These are phyloP conservation scores for Gossypium lobatum DNA, from an alignment of 441 rosid genomes.

Conservation along the genomic window DNA sequence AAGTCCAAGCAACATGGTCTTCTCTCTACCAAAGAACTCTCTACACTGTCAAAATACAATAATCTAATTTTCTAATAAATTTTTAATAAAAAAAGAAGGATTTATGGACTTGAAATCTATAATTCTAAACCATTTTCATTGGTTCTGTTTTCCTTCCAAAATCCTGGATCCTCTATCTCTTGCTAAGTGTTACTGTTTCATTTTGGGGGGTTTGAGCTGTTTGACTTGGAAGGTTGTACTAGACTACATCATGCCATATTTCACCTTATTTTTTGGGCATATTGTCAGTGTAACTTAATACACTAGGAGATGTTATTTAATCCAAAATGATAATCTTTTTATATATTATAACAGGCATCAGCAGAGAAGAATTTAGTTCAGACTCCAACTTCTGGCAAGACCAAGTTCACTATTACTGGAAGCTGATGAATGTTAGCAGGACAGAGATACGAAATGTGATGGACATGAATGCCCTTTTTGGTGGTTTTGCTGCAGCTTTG, in stretches of 20 bases:
- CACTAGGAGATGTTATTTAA: not conserved
- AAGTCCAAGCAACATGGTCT: not conserved
- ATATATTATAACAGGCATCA: constrained; percentile 42
- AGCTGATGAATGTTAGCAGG: constrained; percentile 49
- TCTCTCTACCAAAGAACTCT: not conserved
- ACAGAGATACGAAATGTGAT: constrained; percentile 69
- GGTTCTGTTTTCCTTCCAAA: not conserved
- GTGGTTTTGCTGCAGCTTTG: constrained; percentile 82
- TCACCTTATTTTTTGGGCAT: not conserved
- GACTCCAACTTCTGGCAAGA: constrained; percentile 62
- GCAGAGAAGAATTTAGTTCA: constrained; percentile 44
- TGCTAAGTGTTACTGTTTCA: not conserved
- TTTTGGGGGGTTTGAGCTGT: not conserved
- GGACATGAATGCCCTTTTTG: constrained; percentile 86
- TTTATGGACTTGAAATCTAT: not conserved
- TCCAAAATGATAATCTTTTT: constrained; percentile 8
- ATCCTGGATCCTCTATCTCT: not conserved
- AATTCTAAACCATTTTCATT: not conserved
- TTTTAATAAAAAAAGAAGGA: not conserved
- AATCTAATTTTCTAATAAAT: not conserved
- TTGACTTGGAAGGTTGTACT: constrained; percentile 6
- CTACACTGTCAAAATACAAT: not conserved
- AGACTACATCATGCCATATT: not conserved
- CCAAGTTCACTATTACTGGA: constrained; percentile 65
- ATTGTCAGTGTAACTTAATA: not conserved